Evolutionary conservation across 306 rosid genomes (phyloP), one percentile per base, ranked within the genome.

Genomic region (Cotoneaster glaucophyllus): DNA sequence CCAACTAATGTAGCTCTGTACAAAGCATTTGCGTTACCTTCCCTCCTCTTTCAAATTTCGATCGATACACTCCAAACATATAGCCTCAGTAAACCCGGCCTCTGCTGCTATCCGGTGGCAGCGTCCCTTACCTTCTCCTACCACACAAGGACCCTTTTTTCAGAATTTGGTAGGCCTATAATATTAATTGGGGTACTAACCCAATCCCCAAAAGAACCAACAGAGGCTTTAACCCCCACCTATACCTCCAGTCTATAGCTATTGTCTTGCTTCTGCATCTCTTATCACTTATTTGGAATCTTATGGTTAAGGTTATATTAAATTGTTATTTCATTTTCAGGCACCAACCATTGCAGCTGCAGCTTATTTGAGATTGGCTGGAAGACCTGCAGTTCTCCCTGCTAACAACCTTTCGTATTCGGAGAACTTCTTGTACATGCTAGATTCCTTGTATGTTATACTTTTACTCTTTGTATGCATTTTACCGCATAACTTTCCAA

Each of bases 311-410:
- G 54, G 58, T 71, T 29, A 10, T 29, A 58, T 28, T 45, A 70
- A 39, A 14, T 19, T 14, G 24, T 53, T 67, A 79, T 34, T 45
- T 52, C 74, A 63, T 77, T 77, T 77, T 66, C 92, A 93, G 98
- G 90, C 88, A 70, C 88, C 98, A 66, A 93, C 98, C 70, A 84
- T 93, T 75, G 96, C 96, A 15, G 93, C 98, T 37, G 98, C 96
- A 11, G 91, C 88, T 74, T 87, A 90, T 87, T 84, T 90, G 83
- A 85, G 98, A 71, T 43, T 87, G 84, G 93, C 93, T 25, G 97
- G 97, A 87, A 87, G 97, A 76, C 96, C 94, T 31, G 86, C 97
- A 18, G 96, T 93, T 84, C 96, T 93, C 71, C 97, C 97, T 71
- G 89, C 97, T 24, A 90, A 79, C 84, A 83, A 77, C 69, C 93